phyloP scores from a whole-genome alignment of 805 yeast genomes.

The Pichia manshurica region DNA sequence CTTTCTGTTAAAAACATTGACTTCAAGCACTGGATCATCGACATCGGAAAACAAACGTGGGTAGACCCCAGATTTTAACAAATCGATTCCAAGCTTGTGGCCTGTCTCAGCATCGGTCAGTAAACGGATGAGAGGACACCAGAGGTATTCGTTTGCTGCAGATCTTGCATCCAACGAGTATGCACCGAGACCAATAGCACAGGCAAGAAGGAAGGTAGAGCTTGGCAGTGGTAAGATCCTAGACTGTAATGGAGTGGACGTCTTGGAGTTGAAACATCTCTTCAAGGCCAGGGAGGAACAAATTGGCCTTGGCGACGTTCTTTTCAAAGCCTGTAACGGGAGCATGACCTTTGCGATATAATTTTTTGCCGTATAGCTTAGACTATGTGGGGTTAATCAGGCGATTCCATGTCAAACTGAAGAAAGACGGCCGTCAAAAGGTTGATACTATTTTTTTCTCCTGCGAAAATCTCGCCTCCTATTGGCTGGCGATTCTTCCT shows the following conservation, averaged over 20 bases:
- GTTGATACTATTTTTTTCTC: neutral
- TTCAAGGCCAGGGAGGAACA: neutral
- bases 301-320: neutral
- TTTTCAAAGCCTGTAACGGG: neutral
- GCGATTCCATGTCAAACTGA: too few relatives aligned
- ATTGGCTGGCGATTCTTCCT: neutral
- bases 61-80: conserved; percentile 60
- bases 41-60: conserved; percentile 56
- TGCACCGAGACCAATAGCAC: conserved; percentile 36
- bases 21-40: conserved; percentile 48
- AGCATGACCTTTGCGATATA: neutral
- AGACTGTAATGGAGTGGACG: conserved; percentile 9
- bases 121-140: conserved; percentile 70
- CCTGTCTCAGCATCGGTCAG: conserved; percentile 81
- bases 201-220: conserved; percentile 19
- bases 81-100: conserved; percentile 67
- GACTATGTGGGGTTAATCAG: too few relatives aligned
- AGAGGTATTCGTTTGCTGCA: conserved; percentile 70
- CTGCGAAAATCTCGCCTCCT: neutral
- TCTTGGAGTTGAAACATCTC: conserved; percentile 3
- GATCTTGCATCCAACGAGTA: conserved; percentile 76
- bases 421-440: too few relatives aligned
- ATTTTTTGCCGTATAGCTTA: neutral
- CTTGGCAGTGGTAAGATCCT: conserved; percentile 17
- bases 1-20: conserved; percentile 56